A percentile compares a stretch with the other conserved stretches of the same genome.
Conservation (phyloP, 164 flowering plant species). For the Annona cherimola region DNA sequence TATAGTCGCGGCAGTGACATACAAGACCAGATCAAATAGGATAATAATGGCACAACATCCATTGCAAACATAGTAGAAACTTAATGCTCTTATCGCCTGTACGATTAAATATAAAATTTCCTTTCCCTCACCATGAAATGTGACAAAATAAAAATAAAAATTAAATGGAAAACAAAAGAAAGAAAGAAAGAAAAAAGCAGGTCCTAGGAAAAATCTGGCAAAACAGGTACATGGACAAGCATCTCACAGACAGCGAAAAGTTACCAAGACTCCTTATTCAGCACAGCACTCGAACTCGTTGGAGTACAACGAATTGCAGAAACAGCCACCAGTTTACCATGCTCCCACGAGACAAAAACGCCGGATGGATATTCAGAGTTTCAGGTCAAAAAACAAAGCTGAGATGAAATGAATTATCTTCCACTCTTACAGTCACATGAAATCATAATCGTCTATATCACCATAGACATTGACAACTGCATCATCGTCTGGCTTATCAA, state of each 20-base stretch:
- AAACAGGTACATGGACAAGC: not conserved
- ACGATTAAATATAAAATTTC: too few relatives aligned
- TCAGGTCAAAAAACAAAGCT: not conserved
- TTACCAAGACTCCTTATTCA: conserved; percentile 3
- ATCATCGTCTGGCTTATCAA: conserved; percentile 79
- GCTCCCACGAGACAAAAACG: not conserved
- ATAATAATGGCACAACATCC: not conserved
- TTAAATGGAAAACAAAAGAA: not conserved
- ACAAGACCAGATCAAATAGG: too few relatives aligned
- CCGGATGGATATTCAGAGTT: not conserved
- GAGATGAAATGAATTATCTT: not conserved
- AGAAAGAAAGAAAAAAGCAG: not conserved
- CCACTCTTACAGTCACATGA: conserved; percentile 46
- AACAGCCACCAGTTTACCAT: not conserved
- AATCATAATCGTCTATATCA: conserved; percentile 70
- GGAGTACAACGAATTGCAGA: not conserved
- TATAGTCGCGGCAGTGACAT: too few relatives aligned
- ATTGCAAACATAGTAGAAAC: too few relatives aligned
- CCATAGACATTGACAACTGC: conserved; percentile 39
- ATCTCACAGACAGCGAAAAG: not conserved
- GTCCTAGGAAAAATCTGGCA: conserved; percentile 1
- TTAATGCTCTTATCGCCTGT: not conserved
- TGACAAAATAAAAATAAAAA: not conserved
- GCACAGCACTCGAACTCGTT: not conserved
- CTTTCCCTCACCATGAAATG: too few relatives aligned